phyloP scores from a whole-genome alignment of 2,329 filamentous ascomycete genomes.

The Plenodomus lindquistii region DNA sequence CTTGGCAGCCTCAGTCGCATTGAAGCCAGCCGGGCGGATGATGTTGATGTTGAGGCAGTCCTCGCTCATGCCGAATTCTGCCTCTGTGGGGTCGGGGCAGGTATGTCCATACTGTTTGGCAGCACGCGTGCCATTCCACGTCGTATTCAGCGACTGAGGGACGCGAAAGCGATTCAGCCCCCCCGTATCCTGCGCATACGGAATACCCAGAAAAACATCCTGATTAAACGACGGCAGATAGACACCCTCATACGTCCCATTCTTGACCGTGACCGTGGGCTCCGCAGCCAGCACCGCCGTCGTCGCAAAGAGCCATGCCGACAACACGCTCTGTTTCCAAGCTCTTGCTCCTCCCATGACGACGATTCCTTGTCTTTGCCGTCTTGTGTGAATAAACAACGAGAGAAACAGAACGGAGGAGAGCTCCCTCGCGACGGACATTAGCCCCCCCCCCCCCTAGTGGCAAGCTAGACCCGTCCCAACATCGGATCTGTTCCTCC shows the following conservation, averaged over 20 bases:
- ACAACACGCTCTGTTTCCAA: slow-evolving; percentile 21
- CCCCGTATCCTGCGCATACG: slow-evolving; percentile 60
- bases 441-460: no score
- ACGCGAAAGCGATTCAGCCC: slow-evolving; percentile 58
- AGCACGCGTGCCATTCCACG: slow-evolving; percentile 44
- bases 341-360: slow-evolving; percentile 10
- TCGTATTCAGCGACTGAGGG: slow-evolving; percentile 54
- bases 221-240: slow-evolving; percentile 45
- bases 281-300: slow-evolving; percentile 15
- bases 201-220: slow-evolving; percentile 56
- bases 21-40: slow-evolving; percentile 56
- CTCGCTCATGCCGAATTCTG: slow-evolving; percentile 51
- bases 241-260: slow-evolving; percentile 42
- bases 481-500: no score
- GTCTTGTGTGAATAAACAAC: no score
- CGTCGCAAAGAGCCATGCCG: slow-evolving; percentile 15
- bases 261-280: slow-evolving; percentile 35
- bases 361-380: no score
- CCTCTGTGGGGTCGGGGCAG: slow-evolving; percentile 44
- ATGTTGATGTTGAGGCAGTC: slow-evolving; percentile 68
- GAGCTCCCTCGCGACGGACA: no score
- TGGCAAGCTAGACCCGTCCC: no score
- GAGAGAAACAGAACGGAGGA: no score
- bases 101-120: slow-evolving; percentile 49
- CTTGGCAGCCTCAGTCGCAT: slow-evolving; percentile 40